Conservation (phyloP, 2,329 filamentous ascomycete species). For the Pleomassaria siparia region DNA sequence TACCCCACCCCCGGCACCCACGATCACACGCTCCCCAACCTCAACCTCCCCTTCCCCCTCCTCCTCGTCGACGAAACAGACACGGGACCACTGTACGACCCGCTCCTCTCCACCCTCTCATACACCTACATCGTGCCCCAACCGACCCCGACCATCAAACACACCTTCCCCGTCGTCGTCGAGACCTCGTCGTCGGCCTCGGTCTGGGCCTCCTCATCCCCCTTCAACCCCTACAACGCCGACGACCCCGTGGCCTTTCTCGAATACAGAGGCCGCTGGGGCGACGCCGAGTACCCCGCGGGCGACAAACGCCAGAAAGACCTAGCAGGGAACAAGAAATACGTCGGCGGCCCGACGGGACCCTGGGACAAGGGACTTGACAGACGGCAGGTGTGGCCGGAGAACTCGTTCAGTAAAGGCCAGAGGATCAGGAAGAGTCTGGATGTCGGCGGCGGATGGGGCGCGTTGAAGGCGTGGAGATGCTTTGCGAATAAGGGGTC, state of each 20-base stretch:
- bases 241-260: slow-evolving; percentile 54
- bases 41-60: slow-evolving; percentile 53
- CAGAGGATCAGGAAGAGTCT: slow-evolving; percentile 13
- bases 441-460: slow-evolving; percentile 3
- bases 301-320: slow-evolving; percentile 48
- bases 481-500: slow-evolving; percentile 7
- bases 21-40: slow-evolving; percentile 61
- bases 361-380: slow-evolving; percentile 44
- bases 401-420: slow-evolving; percentile 14
- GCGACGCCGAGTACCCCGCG: slow-evolving; percentile 57
- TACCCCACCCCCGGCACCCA: slow-evolving; percentile 61
- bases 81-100: slow-evolving; percentile 60
- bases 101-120: slow-evolving; percentile 54
- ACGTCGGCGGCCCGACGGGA: slow-evolving; percentile 59
- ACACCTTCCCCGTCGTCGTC: too few relatives aligned
- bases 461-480: slow-evolving; percentile 8
- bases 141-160: slow-evolving; percentile 9
- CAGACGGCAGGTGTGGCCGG: slow-evolving; percentile 20
- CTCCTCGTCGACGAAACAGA: slow-evolving; percentile 55
- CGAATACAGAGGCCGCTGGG: slow-evolving; percentile 60
- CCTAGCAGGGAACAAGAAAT: slow-evolving; percentile 48
- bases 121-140: slow-evolving; percentile 53
- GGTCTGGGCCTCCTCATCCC: background rate
- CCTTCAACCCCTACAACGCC: slow-evolving; percentile 48
- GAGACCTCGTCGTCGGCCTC: too few relatives aligned